Evolutionary conservation across 129 eudicot species (phyloP), one percentile per base, ranked within the genome.

Genomic region (Lactuca sativa): DNA sequence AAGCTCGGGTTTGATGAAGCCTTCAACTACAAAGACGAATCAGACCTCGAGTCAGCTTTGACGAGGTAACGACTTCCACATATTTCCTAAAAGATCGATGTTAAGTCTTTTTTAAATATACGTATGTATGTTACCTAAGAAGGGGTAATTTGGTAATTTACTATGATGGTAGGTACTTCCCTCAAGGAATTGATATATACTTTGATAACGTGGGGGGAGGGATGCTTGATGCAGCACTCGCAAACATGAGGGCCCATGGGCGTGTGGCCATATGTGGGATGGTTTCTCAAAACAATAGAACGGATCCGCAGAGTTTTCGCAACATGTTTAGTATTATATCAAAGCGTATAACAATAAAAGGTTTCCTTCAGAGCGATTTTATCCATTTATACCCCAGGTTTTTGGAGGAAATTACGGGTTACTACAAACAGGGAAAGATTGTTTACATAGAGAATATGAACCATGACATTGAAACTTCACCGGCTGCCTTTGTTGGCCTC

Each of bases 141-240:
- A 74, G 67, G 73, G 67, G 67, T 55, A 34, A 40, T 66, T 36
- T 66, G 73, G 67, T 75, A 14, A 57, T 63, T 73, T n/a, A 30
- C 71, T n/a, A 15, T 34, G 5, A 15, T 34, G 5, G 44, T 82
- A 92, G 97, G 82, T 84, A 82, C 64, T 92, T 92, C 55, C 91
- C 91, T 47, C 52, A 82, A 69, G 97, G 97, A 58, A 92, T 92
- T 15, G 92, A 89, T 65, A 86, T 89, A 49, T 92, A 92, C 82
- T 92, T 92, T 58, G 98, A 92, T 18, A 92, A 92, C 25, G 96
- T 92, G 52, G 98, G 98, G 0, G 98, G 95, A 34, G 36, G 80
- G 21, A 92, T 89, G 95, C 96, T 92, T 15, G 98, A 92, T 54
- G 98, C 98, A 36, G 95, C 82, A 62, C 95, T 92, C 0, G 78